Percentiles rank a stretch among this genome's conserved stretches.
These are phyloP conservation scores for Terana coerulea DNA, from an alignment of 768 basidiomycete genomes.

Conservation along the genomic window DNA sequence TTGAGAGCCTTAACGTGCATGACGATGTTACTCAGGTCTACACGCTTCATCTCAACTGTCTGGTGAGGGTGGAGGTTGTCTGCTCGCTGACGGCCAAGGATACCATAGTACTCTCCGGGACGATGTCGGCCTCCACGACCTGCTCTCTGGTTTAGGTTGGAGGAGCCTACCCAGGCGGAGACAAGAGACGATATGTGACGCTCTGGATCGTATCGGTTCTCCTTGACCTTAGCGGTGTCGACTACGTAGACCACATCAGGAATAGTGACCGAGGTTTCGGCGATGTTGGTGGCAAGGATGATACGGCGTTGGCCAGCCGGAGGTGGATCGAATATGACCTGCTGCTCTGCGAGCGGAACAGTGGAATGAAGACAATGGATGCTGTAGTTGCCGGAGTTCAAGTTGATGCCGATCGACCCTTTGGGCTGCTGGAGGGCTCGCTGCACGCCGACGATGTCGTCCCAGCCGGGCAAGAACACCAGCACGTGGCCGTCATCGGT, in stretches of 20 bases:
- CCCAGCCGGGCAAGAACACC: constrained; percentile 92
- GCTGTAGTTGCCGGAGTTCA: constrained; percentile 41
- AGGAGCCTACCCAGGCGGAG: constrained; percentile 86
- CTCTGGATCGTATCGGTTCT: constrained; percentile 84
- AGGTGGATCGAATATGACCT: constrained; percentile 84
- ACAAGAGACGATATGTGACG: constrained; percentile 86
- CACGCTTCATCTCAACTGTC: constrained; percentile 92
- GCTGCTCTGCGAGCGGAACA: constrained; percentile 85
- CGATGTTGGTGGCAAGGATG: constrained; percentile 93
- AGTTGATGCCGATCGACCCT: constrained; percentile 51
- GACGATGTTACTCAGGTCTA: constrained; percentile 85
- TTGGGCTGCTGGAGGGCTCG: constrained; percentile 50
- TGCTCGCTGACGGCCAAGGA: constrained; percentile 64
- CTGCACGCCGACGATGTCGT: constrained; percentile 78
- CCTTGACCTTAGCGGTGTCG: constrained; percentile 85
- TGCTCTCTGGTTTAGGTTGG: constrained; percentile 87
- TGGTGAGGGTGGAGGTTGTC: constrained; percentile 70
- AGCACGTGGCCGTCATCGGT: constrained; percentile 84
- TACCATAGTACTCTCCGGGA: constrained; percentile 86
- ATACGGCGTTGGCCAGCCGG: constrained; percentile 74
- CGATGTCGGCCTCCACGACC: constrained; percentile 92
- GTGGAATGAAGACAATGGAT: constrained; percentile 88
- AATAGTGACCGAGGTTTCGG: constrained; percentile 93
- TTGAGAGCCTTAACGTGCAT: constrained; percentile 96
- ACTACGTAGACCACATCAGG: constrained; percentile 94